phyloP scores from a whole-genome alignment of 2,329 filamentous ascomycete species.

The Colletotrichum costaricense region DNA sequence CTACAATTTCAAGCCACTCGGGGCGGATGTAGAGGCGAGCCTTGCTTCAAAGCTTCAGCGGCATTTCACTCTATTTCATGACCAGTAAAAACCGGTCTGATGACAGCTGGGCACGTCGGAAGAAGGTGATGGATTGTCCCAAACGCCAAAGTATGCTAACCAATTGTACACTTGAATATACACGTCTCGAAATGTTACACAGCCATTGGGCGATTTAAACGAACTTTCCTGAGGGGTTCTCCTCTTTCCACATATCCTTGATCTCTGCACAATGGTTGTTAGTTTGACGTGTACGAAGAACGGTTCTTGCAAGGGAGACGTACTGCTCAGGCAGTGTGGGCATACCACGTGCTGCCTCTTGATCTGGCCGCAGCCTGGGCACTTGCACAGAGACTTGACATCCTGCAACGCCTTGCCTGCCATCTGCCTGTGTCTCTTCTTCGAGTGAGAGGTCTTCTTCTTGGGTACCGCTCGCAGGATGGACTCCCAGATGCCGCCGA shows the following conservation, averaged over 20 bases:
- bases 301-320: slow-evolving; percentile 44
- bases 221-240: slow-evolving; percentile 48
- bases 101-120: neutral
- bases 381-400: slow-evolving; percentile 86
- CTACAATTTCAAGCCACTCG: no score
- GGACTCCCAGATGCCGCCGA: slow-evolving; percentile 91
- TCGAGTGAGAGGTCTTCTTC: slow-evolving; percentile 98
- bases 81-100: neutral
- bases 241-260: slow-evolving; percentile 56
- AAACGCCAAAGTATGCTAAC: slow-evolving; percentile 32
- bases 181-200: slow-evolving; percentile 39
- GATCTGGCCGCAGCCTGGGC: slow-evolving; percentile 85
- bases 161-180: slow-evolving; percentile 43
- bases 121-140: slow-evolving; percentile 29
- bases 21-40: neutral
- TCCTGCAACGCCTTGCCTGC: slow-evolving; percentile 96
- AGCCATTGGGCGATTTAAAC: slow-evolving; percentile 38
- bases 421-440: slow-evolving; percentile 93
- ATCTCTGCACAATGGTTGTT: slow-evolving; percentile 51
- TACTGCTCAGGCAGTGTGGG: slow-evolving; percentile 87
- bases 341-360: slow-evolving; percentile 94
- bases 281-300: slow-evolving; percentile 21
- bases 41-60: neutral
- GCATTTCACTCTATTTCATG: neutral
- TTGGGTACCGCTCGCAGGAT: slow-evolving; percentile 94